These are phyloP conservation scores for Alternaria ethzedia DNA, from an alignment of 2,329 filamentous ascomycete genomes.

Conservation along the genomic window DNA sequence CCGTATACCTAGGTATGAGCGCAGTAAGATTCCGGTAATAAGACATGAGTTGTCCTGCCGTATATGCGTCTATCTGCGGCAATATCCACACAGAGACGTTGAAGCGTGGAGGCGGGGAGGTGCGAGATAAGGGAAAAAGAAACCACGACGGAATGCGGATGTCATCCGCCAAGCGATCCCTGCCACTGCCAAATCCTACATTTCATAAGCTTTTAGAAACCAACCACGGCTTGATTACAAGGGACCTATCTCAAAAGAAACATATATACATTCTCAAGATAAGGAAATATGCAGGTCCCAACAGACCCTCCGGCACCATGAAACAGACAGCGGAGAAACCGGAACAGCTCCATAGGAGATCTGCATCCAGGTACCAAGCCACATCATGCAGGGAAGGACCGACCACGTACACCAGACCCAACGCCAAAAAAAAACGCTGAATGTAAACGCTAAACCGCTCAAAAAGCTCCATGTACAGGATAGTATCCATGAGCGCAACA, in stretches of 20 bases:
- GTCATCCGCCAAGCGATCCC: background rate
- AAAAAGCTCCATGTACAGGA: conserved; percentile 7
- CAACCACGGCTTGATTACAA: background rate
- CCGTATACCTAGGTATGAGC: background rate
- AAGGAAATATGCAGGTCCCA: conserved; percentile 1
- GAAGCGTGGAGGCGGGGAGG: background rate
- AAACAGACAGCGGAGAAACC: background rate
- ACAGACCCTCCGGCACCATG: background rate
- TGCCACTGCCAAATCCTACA: background rate
- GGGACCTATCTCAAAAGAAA: background rate
- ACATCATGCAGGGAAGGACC: background rate
- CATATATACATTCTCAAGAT: background rate
- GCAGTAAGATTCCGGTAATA: background rate
- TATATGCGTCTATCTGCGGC: background rate
- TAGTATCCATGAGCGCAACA: background rate
- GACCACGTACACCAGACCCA: background rate
- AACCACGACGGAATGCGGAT: background rate
- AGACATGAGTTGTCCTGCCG: background rate
- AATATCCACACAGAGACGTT: background rate
- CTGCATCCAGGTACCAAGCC: background rate
- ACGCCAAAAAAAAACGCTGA: background rate
- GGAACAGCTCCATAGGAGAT: conserved; percentile 4
- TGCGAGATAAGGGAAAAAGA: background rate
- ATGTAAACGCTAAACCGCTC: conserved; percentile 27
- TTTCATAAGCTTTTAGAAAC: background rate